Conservation (phyloP, 1,284 basidiomycete species). For the Moesziomyces antarcticus region DNA sequence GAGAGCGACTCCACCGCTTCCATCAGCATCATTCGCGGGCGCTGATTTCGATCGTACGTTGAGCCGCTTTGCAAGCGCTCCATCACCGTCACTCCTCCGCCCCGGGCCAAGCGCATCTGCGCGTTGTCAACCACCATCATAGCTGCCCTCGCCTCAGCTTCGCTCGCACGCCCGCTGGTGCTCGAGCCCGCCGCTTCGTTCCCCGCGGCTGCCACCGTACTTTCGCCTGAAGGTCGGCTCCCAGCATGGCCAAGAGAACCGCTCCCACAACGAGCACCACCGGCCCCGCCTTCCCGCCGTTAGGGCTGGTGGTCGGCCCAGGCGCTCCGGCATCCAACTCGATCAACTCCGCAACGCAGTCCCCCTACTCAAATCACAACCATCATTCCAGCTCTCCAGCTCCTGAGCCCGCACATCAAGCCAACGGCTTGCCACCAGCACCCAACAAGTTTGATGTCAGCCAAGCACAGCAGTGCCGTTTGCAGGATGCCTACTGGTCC, state of each 20-base stretch:
- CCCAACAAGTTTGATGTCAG: conserved; percentile 60
- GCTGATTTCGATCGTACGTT: neutral
- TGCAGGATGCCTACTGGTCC: conserved; percentile 98
- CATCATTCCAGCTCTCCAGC: conserved; percentile 21
- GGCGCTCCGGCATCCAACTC: conserved; percentile 36
- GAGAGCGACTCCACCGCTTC: neutral
- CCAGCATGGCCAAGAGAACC: conserved; percentile 45
- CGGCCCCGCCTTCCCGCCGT: conserved; percentile 51
- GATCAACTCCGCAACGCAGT: conserved; percentile 24
- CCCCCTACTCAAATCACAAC: conserved; percentile 23
- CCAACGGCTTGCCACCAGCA: conserved; percentile 56
- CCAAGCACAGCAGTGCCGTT: conserved; percentile 71
- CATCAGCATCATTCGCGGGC: neutral
- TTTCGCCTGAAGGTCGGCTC: neutral
- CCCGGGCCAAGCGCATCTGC: neutral
- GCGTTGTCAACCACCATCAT: conserved; percentile 25
- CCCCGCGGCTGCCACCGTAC: conserved; percentile 20
- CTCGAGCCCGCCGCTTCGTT: conserved; percentile 27
- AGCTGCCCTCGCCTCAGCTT: conserved; percentile 2
- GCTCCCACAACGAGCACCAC: conserved; percentile 41
- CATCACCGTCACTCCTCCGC: neutral
- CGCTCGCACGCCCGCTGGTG: conserved; percentile 25
- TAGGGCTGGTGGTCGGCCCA: conserved; percentile 53
- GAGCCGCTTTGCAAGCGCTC: conserved; percentile 4
- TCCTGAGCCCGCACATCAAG: conserved; percentile 12